Evolutionary conservation across 2,329 filamentous ascomycete genomes (phyloP).

Genomic region (Aureobasidium musti): DNA sequence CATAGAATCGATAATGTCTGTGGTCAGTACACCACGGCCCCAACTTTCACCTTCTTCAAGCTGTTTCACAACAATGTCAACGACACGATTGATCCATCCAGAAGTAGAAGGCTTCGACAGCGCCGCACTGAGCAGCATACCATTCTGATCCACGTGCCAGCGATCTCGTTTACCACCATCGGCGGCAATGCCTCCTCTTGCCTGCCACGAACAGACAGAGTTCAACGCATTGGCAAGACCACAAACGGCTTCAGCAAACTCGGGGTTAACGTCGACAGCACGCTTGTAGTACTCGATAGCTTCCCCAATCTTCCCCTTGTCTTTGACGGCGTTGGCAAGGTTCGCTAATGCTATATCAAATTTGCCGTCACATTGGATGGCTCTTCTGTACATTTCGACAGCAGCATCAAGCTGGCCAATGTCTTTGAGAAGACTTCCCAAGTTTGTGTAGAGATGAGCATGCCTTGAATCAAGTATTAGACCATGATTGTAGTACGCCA

Average conservation of each 20-base stretch:
- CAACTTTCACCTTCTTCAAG: slow-evolving; percentile 81
- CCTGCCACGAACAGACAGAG: slow-evolving; percentile 93
- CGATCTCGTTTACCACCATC: slow-evolving; percentile 73
- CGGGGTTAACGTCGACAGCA: slow-evolving; percentile 86
- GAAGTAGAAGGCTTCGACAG: slow-evolving; percentile 61
- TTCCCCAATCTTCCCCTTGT: slow-evolving; percentile 87
- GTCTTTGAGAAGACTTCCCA: slow-evolving; percentile 93
- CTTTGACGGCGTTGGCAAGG: slow-evolving; percentile 95
- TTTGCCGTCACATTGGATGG: slow-evolving; percentile 85
- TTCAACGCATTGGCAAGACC: slow-evolving; percentile 93
- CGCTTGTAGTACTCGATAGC: slow-evolving; percentile 90
- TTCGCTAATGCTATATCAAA: slow-evolving; percentile 98
- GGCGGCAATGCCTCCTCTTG: slow-evolving; percentile 81
- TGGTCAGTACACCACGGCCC: slow-evolving; percentile 70
- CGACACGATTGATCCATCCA: slow-evolving; percentile 87
- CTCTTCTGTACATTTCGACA: slow-evolving; percentile 96
- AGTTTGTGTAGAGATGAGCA: slow-evolving; percentile 94
- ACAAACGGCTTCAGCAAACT: slow-evolving; percentile 96
- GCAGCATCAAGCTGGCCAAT: slow-evolving; percentile 89
- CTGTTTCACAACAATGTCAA: slow-evolving; percentile 87
- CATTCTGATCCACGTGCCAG: slow-evolving; percentile 87
- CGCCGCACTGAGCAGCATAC: slow-evolving; percentile 76
- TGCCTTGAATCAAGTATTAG: slow-evolving; percentile 82
- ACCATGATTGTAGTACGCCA: slow-evolving; percentile 95
- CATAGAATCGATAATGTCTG: slow-evolving; percentile 46